Evolutionary conservation across 192 early-diverging fungal species (phyloP).

Genomic region (Coemansia sp.): DNA sequence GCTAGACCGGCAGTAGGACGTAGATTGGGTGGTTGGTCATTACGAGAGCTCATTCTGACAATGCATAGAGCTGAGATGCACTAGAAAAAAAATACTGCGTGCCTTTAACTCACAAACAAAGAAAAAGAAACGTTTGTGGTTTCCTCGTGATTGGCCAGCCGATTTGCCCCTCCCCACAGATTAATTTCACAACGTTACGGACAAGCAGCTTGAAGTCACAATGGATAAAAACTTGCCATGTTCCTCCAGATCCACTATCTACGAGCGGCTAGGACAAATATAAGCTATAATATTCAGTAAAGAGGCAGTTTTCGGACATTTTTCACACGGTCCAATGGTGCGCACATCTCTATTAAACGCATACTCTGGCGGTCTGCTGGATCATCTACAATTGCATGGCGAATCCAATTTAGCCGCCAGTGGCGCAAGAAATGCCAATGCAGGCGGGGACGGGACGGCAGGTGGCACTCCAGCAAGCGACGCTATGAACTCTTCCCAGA

Average conservation of each 20-base stretch:
- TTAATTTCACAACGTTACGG: background rate
- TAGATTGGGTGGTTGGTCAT: background rate
- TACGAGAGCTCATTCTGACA: slow-evolving; percentile 3
- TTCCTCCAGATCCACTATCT: no score
- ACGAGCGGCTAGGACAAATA: no score
- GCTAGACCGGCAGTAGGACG: no score
- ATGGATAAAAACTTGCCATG: no score
- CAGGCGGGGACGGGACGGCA: background rate
- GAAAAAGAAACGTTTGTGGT: background rate
- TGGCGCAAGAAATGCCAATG: background rate
- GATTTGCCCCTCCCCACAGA: background rate
- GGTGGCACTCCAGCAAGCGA: background rate
- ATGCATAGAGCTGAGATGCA: no score
- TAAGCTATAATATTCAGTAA: no score
- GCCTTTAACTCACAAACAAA: no score
- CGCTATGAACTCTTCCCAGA: background rate
- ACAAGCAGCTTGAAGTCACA: background rate
- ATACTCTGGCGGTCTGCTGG: slow-evolving; percentile 4
- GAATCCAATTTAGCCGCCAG: background rate
- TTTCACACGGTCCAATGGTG: no score
- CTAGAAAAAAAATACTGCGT: no score
- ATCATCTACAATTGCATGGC: slow-evolving; percentile 1
- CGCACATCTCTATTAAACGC: background rate
- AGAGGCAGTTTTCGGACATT: no score
- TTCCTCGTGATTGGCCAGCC: no score